phyloP scores from a whole-genome alignment of 2,329 filamentous ascomycete species.

The Lecanicillium sp. region DNA sequence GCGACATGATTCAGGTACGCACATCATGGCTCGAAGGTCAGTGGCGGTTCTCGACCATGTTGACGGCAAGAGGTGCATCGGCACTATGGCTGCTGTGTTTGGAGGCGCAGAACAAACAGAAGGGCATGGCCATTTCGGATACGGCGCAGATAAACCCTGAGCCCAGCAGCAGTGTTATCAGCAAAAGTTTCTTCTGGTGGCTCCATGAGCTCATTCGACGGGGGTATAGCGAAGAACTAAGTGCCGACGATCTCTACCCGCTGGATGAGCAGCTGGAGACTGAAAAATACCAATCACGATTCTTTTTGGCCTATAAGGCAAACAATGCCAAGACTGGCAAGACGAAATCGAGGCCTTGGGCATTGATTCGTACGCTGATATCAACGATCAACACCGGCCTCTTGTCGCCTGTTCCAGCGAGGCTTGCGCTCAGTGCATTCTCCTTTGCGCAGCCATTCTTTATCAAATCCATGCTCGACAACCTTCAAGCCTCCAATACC shows the following conservation, averaged over 20 bases:
- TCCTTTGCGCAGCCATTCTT: constrained; percentile 5
- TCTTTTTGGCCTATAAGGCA: constrained; percentile 1
- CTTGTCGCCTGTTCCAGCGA: constrained; percentile 1
- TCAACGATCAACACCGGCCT: not conserved
- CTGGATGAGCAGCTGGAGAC: constrained; percentile 1
- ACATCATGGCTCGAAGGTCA: not conserved
- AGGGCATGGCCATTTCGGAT: not conserved
- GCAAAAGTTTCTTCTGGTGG: constrained; percentile 5
- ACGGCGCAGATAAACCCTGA: not conserved
- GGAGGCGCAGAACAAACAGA: constrained; percentile 2
- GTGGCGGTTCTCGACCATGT: not conserved
- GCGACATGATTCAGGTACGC: constrained; percentile 1
- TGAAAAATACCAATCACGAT: constrained; percentile 1
- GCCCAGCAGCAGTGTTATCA: not conserved
- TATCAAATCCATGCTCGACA: constrained; percentile 1
- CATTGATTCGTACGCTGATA: not conserved
- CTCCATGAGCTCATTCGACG: constrained; percentile 3
- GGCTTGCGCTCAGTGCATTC: not conserved
- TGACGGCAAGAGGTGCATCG: not conserved
- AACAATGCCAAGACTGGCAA: not conserved
- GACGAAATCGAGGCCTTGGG: not conserved
- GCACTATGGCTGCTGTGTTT: not conserved
- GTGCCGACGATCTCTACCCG: not conserved
- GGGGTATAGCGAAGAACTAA: constrained; percentile 2
- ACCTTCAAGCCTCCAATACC: not conserved